Evolutionary conservation across 228 moss, liverwort and hornwort species (phyloP).

Genomic region (Sphagnum fallax): DNA sequence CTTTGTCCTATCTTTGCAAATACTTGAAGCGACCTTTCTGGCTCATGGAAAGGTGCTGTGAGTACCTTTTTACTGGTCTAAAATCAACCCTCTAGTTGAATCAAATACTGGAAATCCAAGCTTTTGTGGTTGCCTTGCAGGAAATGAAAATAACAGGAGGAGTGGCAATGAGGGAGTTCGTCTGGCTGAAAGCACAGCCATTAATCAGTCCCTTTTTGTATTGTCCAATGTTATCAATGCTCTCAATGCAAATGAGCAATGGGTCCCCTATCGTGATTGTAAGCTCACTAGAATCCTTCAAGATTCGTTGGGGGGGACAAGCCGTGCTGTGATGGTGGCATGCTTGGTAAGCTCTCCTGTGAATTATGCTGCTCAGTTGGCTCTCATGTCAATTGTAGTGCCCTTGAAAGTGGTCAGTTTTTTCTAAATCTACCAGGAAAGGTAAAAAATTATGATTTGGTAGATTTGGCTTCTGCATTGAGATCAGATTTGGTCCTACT

Average conservation of each 20-base stretch:
- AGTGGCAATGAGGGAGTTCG: constrained; percentile 22
- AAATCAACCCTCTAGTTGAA: neutral
- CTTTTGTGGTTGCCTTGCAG: constrained; percentile 6
- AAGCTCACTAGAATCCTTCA: constrained; percentile 32
- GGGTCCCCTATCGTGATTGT: constrained; percentile 33
- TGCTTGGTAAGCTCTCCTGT: constrained; percentile 17
- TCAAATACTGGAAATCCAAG: neutral
- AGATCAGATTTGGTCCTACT: too few species aligned
- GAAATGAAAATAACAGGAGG: constrained; percentile 26
- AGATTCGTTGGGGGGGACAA: constrained; percentile 33
- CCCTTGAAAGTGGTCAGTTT: neutral
- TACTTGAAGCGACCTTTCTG: neutral
- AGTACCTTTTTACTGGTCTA: too few species aligned
- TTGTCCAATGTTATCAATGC: constrained; percentile 35
- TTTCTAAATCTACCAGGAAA: neutral
- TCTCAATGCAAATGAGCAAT: constrained; percentile 27
- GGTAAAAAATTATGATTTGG: neutral
- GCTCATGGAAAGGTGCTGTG: too few species aligned
- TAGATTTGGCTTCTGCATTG: neutral
- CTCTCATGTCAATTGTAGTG: neutral
- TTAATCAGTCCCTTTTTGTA: constrained; percentile 30
- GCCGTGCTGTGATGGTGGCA: constrained; percentile 33
- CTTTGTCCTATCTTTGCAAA: too few species aligned
- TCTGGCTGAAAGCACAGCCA: constrained; percentile 22
- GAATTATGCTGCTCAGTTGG: neutral